Evolutionary conservation across 768 basidiomycete species (phyloP).

Genomic region (Chalciporus pseudorubinellus): DNA sequence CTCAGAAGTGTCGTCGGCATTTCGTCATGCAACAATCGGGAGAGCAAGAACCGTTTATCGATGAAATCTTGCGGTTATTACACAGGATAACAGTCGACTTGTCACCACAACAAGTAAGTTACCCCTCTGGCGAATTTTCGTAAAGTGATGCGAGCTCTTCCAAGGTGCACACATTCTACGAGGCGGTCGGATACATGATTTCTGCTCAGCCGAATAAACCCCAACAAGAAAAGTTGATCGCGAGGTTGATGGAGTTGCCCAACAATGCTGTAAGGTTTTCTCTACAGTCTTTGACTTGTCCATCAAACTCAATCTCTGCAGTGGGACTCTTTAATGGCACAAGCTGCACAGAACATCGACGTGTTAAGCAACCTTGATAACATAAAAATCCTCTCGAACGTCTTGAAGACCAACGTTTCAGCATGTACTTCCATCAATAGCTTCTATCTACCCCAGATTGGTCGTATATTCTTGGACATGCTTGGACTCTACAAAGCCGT

Average conservation of each 20-base stretch:
- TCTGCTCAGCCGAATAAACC: slow-evolving; percentile 98
- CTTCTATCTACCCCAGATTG: slow-evolving; percentile 97
- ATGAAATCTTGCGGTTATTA: slow-evolving; percentile 89
- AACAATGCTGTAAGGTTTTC: slow-evolving; percentile 80
- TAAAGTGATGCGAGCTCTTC: slow-evolving; percentile 9
- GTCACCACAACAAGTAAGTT: slow-evolving; percentile 72
- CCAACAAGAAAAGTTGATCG: slow-evolving; percentile 91
- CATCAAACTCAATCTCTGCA: slow-evolving; percentile 31
- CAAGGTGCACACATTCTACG: slow-evolving; percentile 94
- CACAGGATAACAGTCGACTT: slow-evolving; percentile 95
- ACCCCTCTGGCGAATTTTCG: not conserved
- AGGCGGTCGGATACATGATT: slow-evolving; percentile 99
- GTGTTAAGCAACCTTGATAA: slow-evolving; percentile 89
- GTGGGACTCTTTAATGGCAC: slow-evolving; percentile 98
- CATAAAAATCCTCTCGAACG: slow-evolving; percentile 94
- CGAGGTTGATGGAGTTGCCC: slow-evolving; percentile 94
- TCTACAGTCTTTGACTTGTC: not conserved
- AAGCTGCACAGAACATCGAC: slow-evolving; percentile 90
- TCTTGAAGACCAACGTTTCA: slow-evolving; percentile 97
- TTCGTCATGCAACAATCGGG: slow-evolving; percentile 99
- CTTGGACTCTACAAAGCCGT: slow-evolving; percentile 97
- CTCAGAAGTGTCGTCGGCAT: slow-evolving; percentile 96
- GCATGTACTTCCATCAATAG: slow-evolving; percentile 96
- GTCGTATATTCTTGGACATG: slow-evolving; percentile 96
- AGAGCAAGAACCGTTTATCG: slow-evolving; percentile 96